Conservation (phyloP, 495 filamentous ascomycete species). For the Xylaria curta region DNA sequence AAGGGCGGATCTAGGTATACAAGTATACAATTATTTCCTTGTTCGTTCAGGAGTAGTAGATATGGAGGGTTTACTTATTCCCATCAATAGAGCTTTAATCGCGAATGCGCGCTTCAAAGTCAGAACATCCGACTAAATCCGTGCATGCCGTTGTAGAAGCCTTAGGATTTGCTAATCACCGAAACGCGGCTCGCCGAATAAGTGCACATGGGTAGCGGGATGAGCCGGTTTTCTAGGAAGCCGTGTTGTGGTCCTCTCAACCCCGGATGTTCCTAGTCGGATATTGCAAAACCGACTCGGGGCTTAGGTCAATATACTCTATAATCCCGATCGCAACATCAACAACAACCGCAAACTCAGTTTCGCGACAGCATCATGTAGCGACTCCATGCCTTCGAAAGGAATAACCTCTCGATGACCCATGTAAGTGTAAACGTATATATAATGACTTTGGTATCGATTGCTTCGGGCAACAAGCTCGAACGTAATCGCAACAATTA, state of each 20-base stretch:
- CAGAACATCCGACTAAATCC: neutral
- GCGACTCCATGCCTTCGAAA: neutral
- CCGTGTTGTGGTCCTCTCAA: neutral
- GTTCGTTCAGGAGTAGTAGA: neutral
- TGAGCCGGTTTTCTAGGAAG: conserved; percentile 2
- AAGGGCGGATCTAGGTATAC: neutral
- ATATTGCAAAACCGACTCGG: conserved; percentile 8
- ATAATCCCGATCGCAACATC: conserved; percentile 10
- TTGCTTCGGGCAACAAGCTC: neutral
- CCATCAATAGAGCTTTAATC: neutral
- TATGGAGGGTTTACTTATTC: neutral
- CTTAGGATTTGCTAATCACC: neutral
- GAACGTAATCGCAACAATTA: neutral
- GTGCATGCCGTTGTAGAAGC: neutral
- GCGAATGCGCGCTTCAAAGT: neutral
- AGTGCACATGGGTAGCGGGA: neutral
- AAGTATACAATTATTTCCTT: neutral
- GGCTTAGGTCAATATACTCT: neutral
- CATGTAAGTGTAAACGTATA: neutral
- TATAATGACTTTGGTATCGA: neutral
- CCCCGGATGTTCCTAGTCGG: neutral
- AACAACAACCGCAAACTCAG: neutral
- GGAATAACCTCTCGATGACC: neutral
- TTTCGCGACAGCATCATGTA: neutral
- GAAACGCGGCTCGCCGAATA: neutral